phyloP scores from a whole-genome alignment of 1,139 yeast genomes.

The Lizanozyma gosingica region DNA sequence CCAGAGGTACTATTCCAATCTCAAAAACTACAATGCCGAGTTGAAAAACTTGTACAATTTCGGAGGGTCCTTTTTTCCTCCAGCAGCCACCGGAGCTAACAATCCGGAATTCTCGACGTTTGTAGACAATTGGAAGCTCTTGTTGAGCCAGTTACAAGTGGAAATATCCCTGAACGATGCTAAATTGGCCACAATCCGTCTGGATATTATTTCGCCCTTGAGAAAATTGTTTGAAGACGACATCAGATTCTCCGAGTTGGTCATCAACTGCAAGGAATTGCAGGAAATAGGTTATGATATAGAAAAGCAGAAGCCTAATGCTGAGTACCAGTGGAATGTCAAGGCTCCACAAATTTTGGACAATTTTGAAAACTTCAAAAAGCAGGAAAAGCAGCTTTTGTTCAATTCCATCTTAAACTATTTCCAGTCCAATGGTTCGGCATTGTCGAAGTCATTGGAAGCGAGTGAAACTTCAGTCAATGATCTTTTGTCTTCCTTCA shows the following conservation, averaged over 20 bases:
- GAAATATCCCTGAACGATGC: constrained; percentile 8
- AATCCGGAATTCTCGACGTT: not conserved
- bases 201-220: constrained; percentile 14
- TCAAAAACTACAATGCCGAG: constrained; percentile 8
- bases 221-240: constrained; percentile 13
- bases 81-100: not conserved
- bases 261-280: constrained; percentile 15
- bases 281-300: constrained; percentile 1
- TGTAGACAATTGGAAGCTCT: not conserved
- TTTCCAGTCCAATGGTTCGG: constrained; percentile 53
- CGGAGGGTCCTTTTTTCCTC: not conserved
- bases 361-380: constrained; percentile 69
- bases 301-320: constrained; percentile 14
- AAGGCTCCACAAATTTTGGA: constrained; percentile 75
- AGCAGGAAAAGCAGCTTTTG: constrained; percentile 52
- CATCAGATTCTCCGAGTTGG: constrained; percentile 14
- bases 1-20: constrained; percentile 8
- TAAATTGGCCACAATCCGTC: constrained; percentile 10
- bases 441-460: constrained; percentile 34
- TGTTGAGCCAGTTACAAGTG: not conserved
- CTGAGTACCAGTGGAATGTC: constrained; percentile 55
- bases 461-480: constrained; percentile 61
- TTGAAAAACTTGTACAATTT: constrained; percentile 7
- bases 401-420: constrained; percentile 63
- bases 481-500: constrained; percentile 42